Evolutionary conservation across 148 eudicot genomes (phyloP).

Genomic region (Euryodendron excelsum): DNA sequence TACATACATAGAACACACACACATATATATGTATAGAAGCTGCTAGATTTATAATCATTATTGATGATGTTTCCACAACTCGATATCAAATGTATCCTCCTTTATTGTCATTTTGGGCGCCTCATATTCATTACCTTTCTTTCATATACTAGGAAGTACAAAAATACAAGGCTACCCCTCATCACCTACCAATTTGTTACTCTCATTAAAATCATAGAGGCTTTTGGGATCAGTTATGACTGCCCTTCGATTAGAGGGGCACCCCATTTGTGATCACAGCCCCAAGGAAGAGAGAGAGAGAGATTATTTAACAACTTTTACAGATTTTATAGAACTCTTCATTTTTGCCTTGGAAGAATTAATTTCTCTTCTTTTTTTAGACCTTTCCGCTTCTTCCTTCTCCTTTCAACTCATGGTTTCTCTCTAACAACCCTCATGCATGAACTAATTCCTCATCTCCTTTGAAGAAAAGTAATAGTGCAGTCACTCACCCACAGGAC

Average conservation of each 20-base stretch:
- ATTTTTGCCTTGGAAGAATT: constrained; percentile 42
- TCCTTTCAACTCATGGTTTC: neutral
- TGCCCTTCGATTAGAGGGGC: constrained; percentile 24
- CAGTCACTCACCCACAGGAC: neutral
- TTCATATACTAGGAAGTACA: neutral
- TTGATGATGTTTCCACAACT: too few relatives aligned
- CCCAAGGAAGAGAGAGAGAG: constrained; percentile 21
- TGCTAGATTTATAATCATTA: too few relatives aligned
- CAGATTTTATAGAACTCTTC: neutral
- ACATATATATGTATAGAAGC: too few relatives aligned
- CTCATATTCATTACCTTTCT: neutral
- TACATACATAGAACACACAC: too few relatives aligned
- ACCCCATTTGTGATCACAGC: constrained; percentile 23
- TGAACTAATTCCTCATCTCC: constrained; percentile 22
- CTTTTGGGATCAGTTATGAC: constrained; percentile 36
- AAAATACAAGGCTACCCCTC: constrained; percentile 20
- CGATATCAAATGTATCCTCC: neutral
- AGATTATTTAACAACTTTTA: constrained; percentile 24
- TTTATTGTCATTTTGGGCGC: too few relatives aligned
- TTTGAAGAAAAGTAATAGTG: constrained; percentile 11
- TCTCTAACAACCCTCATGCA: constrained; percentile 31
- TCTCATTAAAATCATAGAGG: constrained; percentile 15
- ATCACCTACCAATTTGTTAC: neutral
- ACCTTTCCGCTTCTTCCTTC: constrained; percentile 27
- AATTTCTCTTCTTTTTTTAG: constrained; percentile 28